Base-by-base conservation (phyloP, 805 yeast species). In the Jamesozyma hellenica region DNA sequence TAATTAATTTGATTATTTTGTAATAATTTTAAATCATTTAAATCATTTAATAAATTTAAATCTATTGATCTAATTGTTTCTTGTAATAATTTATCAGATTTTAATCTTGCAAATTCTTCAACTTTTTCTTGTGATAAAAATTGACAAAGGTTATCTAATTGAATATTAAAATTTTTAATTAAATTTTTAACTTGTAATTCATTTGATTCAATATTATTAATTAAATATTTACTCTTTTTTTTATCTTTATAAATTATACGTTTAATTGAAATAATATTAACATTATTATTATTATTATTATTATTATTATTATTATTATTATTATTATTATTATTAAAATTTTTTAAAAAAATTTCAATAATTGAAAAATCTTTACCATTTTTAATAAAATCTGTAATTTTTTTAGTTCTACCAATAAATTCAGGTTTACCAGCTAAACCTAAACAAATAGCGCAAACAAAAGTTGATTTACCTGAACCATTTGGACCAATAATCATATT, bases 401-500 rank as follows among this genome's bases (percentile, higher is more conserved):
- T 75, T 58, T 54, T 74, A 56, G 67, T 81, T 66, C 72, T 82
- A 4, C 92, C 94, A 42, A 88, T 72, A 32, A 77, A 64, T 30
- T 75, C 83, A 17, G 83, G 71, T 52, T 73, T 76, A 1, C 96
- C 97, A 1, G 81, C 90, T 14, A 92, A 63, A 0, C 96, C 95
- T 27, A 92, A 66, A 55, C 95, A 90, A 1, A 90, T 75, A 0
- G 96, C 97, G 44, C 96, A 84, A 4, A 92, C 88, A 51, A 92
- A 75, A 0, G 97, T 86, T 29, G 92, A 79, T 53, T 92, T 92
- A 6, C 98, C 98, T 0, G 95, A 75, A 28, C 99, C 99, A 57
- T 92, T 92, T 11, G 96, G 96, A 0, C 96, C 98, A 39, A 92
- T 81, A 42, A 92, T 82, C 79, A 92, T 76, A 55, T 92, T 92